These are phyloP conservation scores for Logfia minima DNA, from an alignment of 129 eudicot genomes.

Conservation along the genomic window DNA sequence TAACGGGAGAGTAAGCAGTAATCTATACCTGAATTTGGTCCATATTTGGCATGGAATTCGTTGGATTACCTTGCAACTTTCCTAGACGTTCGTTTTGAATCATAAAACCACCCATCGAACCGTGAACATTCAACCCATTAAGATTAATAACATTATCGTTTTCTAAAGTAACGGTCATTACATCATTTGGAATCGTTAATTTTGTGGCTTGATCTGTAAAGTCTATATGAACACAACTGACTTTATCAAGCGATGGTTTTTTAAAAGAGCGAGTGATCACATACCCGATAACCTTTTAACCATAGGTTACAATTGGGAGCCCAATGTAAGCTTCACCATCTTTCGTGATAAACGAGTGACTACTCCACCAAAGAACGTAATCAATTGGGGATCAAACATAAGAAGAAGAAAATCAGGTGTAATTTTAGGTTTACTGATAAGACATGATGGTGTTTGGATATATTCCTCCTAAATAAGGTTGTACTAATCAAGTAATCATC, in stretches of 20 bases:
- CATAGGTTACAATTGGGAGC: constrained; percentile 23
- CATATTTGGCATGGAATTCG: not conserved
- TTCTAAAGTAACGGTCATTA: not conserved
- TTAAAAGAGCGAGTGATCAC: constrained; percentile 39
- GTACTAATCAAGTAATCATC: too few species aligned
- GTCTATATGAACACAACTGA: constrained; percentile 36
- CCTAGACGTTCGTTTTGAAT: not conserved
- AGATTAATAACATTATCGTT: not conserved
- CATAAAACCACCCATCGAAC: not conserved
- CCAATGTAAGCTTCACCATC: too few species aligned
- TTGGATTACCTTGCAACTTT: not conserved
- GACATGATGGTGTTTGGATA: too few species aligned
- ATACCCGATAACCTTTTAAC: constrained; percentile 41
- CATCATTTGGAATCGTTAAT: not conserved
- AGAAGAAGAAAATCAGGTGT: too few species aligned
- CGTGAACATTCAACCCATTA: not conserved
- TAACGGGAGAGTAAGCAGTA: not conserved
- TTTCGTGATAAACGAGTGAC: too few species aligned
- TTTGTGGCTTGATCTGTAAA: constrained; percentile 16
- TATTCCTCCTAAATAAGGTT: too few species aligned
- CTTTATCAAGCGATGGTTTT: constrained; percentile 37
- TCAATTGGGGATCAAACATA: too few species aligned
- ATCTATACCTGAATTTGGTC: not conserved
- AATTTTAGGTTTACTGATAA: too few species aligned
- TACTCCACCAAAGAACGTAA: too few species aligned